A percentile compares a stretch with the other conserved stretches of the same genome.
Conservation (phyloP, 768 basidiomycete genomes). For the Boletus tylopilopsis region DNA sequence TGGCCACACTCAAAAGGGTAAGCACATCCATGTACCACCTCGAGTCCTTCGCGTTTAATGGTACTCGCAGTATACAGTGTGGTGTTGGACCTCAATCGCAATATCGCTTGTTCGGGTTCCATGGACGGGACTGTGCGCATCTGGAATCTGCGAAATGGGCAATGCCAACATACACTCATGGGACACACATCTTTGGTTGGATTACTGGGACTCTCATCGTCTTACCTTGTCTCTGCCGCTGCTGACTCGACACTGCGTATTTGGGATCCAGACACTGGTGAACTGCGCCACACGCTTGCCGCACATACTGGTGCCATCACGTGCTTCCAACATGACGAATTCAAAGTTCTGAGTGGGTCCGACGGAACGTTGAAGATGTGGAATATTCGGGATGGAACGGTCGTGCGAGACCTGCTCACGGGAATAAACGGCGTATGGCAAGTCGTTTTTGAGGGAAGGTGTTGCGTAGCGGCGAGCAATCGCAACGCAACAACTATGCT, state of each 20-base stretch:
- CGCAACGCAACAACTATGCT: conserved; percentile 71
- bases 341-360: conserved; percentile 92
- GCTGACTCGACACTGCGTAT: conserved; percentile 93
- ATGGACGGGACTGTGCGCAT: conserved; percentile 98
- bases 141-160: conserved; percentile 84
- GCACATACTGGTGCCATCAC: conserved; percentile 98
- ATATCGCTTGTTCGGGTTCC: conserved; percentile 93
- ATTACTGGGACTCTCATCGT: conserved; percentile 83
- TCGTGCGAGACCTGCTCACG: conserved; percentile 83
- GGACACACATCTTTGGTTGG: conserved; percentile 97
- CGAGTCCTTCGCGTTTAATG: conserved; percentile 5
- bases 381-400: conserved; percentile 85
- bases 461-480: conserved; percentile 93
- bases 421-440: conserved; percentile 98
- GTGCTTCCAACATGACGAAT: conserved; percentile 98
- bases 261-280: conserved; percentile 88
- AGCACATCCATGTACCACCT: conserved; percentile 25
- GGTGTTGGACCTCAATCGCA: conserved; percentile 79
- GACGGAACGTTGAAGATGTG: conserved; percentile 98
- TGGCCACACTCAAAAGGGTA: conserved; percentile 90
- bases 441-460: conserved; percentile 90
- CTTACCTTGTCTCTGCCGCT: conserved; percentile 90
- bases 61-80: conserved; percentile 81
- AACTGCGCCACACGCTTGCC: conserved; percentile 74
- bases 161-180: conserved; percentile 73